These are phyloP conservation scores for Aureobasidium mangrovei DNA, from an alignment of 2,329 filamentous ascomycete genomes.

Conservation along the genomic window DNA sequence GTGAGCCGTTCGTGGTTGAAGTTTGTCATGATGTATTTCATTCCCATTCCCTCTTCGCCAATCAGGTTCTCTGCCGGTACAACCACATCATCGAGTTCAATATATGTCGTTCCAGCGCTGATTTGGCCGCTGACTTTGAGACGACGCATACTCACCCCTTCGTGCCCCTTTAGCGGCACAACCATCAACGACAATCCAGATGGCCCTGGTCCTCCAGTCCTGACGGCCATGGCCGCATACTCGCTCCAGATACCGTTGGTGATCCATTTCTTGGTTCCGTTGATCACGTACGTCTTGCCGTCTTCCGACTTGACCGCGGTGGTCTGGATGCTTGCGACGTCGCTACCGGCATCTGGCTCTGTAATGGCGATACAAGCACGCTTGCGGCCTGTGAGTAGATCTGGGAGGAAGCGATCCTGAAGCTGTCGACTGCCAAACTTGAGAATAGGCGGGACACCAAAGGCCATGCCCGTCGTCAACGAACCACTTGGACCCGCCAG, in stretches of 20 bases:
- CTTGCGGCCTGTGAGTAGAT: slow-evolving; percentile 57
- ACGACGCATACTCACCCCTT: slow-evolving; percentile 59
- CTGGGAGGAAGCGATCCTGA: slow-evolving; percentile 59
- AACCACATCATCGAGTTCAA: slow-evolving; percentile 65
- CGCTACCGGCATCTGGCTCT: slow-evolving; percentile 63
- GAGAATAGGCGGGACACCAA: slow-evolving; percentile 61
- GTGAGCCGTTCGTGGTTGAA: slow-evolving; percentile 70
- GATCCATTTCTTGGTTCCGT: slow-evolving; percentile 75
- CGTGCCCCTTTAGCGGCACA: slow-evolving; percentile 58
- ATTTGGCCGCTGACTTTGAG: slow-evolving; percentile 59
- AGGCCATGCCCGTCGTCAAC: slow-evolving; percentile 64
- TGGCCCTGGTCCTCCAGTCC: slow-evolving; percentile 58
- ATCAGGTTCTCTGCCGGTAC: slow-evolving; percentile 64
- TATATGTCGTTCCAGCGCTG: slow-evolving; percentile 62
- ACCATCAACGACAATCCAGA: slow-evolving; percentile 57
- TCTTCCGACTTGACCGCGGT: slow-evolving; percentile 54
- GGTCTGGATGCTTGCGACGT: slow-evolving; percentile 65
- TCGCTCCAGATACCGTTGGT: slow-evolving; percentile 65
- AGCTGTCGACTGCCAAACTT: slow-evolving; percentile 57
- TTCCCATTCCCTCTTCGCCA: slow-evolving; percentile 60
- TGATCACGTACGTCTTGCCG: slow-evolving; percentile 61
- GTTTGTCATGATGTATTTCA: slow-evolving; percentile 53
- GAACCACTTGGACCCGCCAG: slow-evolving; percentile 54
- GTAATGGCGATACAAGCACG: slow-evolving; percentile 69
- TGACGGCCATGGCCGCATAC: slow-evolving; percentile 61